Evolutionary conservation across 176 grass and related monocot genomes (phyloP).

Genomic region (Zizania latifolia): DNA sequence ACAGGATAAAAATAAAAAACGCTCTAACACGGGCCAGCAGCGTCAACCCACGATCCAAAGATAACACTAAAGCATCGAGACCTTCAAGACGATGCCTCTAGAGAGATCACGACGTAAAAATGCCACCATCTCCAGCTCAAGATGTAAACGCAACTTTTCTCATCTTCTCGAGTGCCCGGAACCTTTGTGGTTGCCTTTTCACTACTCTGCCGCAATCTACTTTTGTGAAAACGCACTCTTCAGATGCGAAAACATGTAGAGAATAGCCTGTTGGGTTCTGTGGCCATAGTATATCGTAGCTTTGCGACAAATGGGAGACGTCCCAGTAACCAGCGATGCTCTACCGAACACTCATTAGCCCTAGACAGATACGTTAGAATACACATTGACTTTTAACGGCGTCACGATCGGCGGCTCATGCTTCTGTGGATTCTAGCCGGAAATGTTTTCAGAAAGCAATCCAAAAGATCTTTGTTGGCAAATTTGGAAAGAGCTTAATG

Average conservation of each 20-base stretch:
- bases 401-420: too few species aligned
- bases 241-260: background rate
- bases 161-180: background rate
- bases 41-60: too few species aligned
- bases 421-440: too few species aligned
- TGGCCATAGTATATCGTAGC: background rate
- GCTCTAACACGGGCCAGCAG: too few species aligned
- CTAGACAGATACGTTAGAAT: background rate
- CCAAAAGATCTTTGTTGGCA: too few species aligned
- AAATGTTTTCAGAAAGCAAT: too few species aligned
- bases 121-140: too few species aligned
- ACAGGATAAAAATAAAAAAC: too few species aligned
- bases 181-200: conserved; percentile 6
- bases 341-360: background rate
- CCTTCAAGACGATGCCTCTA: too few species aligned
- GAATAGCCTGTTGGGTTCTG: background rate
- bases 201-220: background rate
- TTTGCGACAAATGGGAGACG: background rate
- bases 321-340: background rate
- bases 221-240: background rate
- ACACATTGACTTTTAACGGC: background rate
- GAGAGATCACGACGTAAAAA: too few species aligned
- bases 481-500: too few species aligned
- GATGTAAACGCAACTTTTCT: background rate
- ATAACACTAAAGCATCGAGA: too few species aligned